phyloP scores from a whole-genome alignment of 441 rosid genomes.

The Biscutella laevigata region DNA sequence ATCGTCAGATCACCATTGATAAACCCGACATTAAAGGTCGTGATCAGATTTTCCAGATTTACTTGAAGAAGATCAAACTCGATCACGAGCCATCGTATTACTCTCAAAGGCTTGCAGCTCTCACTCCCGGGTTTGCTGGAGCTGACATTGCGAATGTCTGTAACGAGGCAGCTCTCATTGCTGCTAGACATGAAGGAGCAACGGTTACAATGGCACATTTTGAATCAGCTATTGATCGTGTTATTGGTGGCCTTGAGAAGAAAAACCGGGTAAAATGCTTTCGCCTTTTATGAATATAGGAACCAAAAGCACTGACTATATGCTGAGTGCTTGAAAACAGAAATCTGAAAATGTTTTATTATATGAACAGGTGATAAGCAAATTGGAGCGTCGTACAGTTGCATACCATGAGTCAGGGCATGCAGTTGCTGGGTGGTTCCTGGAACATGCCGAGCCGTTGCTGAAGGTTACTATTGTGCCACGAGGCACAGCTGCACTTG shows the following conservation, averaged over 20 bases:
- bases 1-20: slow-evolving; percentile 62
- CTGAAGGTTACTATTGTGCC: slow-evolving; percentile 72
- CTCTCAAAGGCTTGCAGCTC: slow-evolving; percentile 70
- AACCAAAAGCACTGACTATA: too few species aligned
- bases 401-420: slow-evolving; percentile 78
- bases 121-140: slow-evolving; percentile 76
- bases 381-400: slow-evolving; percentile 57
- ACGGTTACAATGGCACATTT: slow-evolving; percentile 57
- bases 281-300: neutral
- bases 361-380: slow-evolving; percentile 65
- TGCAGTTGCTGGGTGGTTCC: slow-evolving; percentile 67
- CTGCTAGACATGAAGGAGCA: slow-evolving; percentile 43
- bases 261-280: slow-evolving; percentile 41
- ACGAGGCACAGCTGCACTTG: slow-evolving; percentile 72
- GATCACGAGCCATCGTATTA: slow-evolving; percentile 51
- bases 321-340: neutral
- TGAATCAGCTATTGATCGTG: slow-evolving; percentile 67
- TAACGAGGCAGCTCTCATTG: slow-evolving; percentile 71
- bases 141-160: slow-evolving; percentile 74
- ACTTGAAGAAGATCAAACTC: slow-evolving; percentile 54
- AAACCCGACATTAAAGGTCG: slow-evolving; percentile 76
- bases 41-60: slow-evolving; percentile 60
- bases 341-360: neutral
- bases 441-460: slow-evolving; percentile 70
- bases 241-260: slow-evolving; percentile 77